phyloP scores from a whole-genome alignment of 495 filamentous ascomycete species.

The Trichocladium uniseriatum region DNA sequence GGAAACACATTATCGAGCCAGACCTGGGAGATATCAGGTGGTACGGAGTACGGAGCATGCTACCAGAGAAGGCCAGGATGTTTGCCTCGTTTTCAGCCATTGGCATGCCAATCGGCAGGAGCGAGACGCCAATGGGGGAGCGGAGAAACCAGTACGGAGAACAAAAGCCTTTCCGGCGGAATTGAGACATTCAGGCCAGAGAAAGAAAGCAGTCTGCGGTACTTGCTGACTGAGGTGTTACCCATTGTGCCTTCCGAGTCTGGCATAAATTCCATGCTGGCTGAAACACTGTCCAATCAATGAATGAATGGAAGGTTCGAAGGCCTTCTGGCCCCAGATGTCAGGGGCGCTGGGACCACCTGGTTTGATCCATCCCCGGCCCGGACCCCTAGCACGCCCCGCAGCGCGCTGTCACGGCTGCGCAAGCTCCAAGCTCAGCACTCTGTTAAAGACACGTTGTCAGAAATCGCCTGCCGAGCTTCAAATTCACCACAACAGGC shows the following conservation, averaged over 20 bases:
- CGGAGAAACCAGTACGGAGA: neutral
- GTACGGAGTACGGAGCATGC: too few species aligned
- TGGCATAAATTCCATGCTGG: too few species aligned
- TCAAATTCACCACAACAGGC: conserved; percentile 29
- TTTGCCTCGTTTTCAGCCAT: neutral
- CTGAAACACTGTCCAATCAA: too few species aligned
- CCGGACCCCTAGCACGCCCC: conserved; percentile 12
- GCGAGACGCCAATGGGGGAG: neutral
- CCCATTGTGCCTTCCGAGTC: too few species aligned
- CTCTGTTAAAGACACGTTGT: conserved; percentile 30
- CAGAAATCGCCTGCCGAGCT: conserved; percentile 21
- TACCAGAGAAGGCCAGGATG: too few species aligned
- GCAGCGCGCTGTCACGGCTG: conserved; percentile 13
- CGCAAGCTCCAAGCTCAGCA: conserved; percentile 12
- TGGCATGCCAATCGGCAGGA: neutral
- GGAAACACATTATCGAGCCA: too few species aligned
- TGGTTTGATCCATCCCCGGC: conserved; percentile 8
- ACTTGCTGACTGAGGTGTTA: neutral
- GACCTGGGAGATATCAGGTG: too few species aligned
- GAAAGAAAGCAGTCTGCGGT: neutral
- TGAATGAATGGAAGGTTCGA: conserved; percentile 16
- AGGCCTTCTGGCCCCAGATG: conserved; percentile 10
- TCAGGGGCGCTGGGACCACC: conserved; percentile 14
- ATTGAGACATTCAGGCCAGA: neutral
- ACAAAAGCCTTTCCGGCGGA: neutral